Base-by-base conservation (phyloP, 805 yeast species). In the Myxozyma mucilagina region DNA sequence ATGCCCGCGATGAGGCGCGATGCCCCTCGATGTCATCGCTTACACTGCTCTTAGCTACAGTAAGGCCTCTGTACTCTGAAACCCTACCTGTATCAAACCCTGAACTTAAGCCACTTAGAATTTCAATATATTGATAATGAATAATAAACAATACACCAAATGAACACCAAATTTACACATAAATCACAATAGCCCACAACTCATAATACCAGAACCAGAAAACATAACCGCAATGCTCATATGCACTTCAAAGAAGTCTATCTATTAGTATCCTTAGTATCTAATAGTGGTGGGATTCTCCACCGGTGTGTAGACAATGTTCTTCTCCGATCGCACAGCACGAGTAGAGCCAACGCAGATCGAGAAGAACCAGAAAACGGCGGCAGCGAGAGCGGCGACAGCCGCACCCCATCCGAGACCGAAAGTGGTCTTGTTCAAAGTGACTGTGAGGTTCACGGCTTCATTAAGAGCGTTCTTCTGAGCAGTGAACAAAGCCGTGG, bases 361-460 rank as follows among this genome's bases (percentile, higher is more conserved):
- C 32, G 78, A 73, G 51, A 78, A 65, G 58, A 73, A 62, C 81
- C 81, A 80, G 56, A 77, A 68, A 20, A 80, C 18, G n/a, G 73
- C 64, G 13, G 82, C 71, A 53, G 79, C 53, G 14, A 82, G 60
- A 1, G 80, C 68, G 6, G 84, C 83, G 14, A 73, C 86, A 1
- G 79, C 81, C 1, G 85, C 79, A 13, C 83, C 84, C 94, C 93
- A 89, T 8, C 84, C 75, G 49, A 86, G 73, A 1, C 84, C 90
- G 56, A 83, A 80, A 66, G 81, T 86, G 53, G 68, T 59, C 18
- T 75, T 74, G 38, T 83, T 81, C 53, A 89, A 69, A 41, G 71
- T 70, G 1, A 89, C 82, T 42, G 73, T 71, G 51, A 86, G 79
- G 14, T 96, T 84, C 1, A 72, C 71, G 1, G 69, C 71, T 11